Percentiles rank a stretch among this genome's conserved stretches.
Conservation (phyloP, 495 filamentous ascomycete species). For the Penicillium crystallinum region DNA sequence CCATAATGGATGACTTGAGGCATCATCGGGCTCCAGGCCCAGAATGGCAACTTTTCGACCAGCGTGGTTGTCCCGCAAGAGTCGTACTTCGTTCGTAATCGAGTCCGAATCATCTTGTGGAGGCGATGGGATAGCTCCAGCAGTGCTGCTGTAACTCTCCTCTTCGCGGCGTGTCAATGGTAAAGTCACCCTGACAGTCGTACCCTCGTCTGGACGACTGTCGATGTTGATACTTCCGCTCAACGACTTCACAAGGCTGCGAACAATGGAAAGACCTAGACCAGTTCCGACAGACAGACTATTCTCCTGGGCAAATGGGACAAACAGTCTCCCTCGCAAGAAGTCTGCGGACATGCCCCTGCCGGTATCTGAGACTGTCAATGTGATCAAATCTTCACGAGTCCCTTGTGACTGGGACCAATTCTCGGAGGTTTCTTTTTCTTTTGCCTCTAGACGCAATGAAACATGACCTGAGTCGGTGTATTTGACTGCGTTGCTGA, state of each 20-base stretch:
- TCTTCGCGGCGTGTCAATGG: slow-evolving; percentile 29
- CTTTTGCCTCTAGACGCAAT: slow-evolving; percentile 48
- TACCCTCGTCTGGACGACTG: slow-evolving; percentile 38
- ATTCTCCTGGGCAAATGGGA: slow-evolving; percentile 47
- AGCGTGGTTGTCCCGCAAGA: slow-evolving; percentile 18
- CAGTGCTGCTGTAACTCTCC: slow-evolving; percentile 8
- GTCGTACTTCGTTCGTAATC: slow-evolving; percentile 4
- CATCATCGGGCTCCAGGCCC: slow-evolving; percentile 21
- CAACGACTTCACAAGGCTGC: slow-evolving; percentile 34
- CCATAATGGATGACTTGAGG: slow-evolving; percentile 17
- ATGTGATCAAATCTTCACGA: slow-evolving; percentile 30
- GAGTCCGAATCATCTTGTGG: slow-evolving; percentile 9
- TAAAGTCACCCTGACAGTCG: slow-evolving; percentile 43
- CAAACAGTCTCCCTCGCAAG: slow-evolving; percentile 36
- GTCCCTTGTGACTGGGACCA: slow-evolving; percentile 13
- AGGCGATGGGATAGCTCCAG: slow-evolving; percentile 1
- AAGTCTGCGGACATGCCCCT: slow-evolving; percentile 33
- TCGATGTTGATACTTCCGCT: slow-evolving; percentile 40
- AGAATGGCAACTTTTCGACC: slow-evolving; percentile 31
- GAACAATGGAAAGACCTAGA: slow-evolving; percentile 40
- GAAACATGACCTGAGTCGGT: slow-evolving; percentile 59
- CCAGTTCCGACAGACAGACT: slow-evolving; percentile 41
- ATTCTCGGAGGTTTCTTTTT: slow-evolving; percentile 18
- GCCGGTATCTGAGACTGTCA: slow-evolving; percentile 32
- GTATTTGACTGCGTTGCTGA: slow-evolving; percentile 78